A percentile compares a stretch with the other conserved stretches of the same genome.
Conservation (phyloP, 306 rosid genomes). For the Fagus sylvatica region DNA sequence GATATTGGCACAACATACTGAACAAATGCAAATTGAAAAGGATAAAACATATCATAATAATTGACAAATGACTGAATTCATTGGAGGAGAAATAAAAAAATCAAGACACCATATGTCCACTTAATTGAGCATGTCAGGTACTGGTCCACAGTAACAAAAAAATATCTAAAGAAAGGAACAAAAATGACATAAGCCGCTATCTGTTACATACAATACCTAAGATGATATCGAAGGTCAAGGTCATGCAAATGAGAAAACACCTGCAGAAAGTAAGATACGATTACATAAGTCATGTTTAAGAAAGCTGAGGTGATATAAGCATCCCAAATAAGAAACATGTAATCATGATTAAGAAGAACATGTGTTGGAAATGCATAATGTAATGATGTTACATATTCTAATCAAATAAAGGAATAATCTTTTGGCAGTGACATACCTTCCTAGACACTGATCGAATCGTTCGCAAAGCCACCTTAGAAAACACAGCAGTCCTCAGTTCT, state of each 20-base stretch:
- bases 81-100: neutral
- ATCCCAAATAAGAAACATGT: slow-evolving; percentile 8
- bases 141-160: neutral
- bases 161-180: neutral
- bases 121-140: neutral
- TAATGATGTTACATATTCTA: neutral
- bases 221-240: slow-evolving; percentile 94
- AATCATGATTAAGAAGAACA: neutral
- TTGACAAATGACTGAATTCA: neutral
- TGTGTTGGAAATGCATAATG: neutral
- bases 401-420: neutral
- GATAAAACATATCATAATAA: neutral
- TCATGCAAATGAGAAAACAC: slow-evolving; percentile 95
- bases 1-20: neutral
- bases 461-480: slow-evolving; percentile 92
- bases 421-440: slow-evolving; percentile 56
- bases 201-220: slow-evolving; percentile 56
- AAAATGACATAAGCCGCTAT: neutral
- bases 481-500: slow-evolving; percentile 92
- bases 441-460: slow-evolving; percentile 91
- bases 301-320: neutral
- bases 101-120: neutral
- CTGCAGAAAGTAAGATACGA: slow-evolving; percentile 44
- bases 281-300: neutral
- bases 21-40: neutral